phyloP scores from a whole-genome alignment of 2,329 filamentous ascomycete genomes.

The Piedraia hortae region DNA sequence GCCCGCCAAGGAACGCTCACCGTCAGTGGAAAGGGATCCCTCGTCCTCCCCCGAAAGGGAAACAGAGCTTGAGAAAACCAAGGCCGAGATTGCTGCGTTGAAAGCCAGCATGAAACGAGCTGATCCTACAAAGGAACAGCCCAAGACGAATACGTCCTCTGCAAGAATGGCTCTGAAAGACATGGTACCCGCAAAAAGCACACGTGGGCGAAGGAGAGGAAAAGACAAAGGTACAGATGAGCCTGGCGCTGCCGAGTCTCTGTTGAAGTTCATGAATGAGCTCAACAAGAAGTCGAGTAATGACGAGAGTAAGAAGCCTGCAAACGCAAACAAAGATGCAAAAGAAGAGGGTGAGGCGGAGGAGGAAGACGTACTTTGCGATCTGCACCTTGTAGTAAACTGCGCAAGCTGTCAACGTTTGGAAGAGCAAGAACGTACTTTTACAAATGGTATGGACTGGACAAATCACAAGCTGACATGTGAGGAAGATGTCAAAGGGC shows the following conservation, averaged over 20 bases:
- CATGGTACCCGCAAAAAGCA: conserved; percentile 46
- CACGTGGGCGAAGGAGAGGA: conserved; percentile 40
- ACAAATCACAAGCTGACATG: too few species aligned
- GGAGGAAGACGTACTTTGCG: conserved; percentile 59
- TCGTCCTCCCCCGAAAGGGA: too few species aligned
- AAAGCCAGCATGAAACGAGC: conserved; percentile 59
- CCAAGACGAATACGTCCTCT: not conserved
- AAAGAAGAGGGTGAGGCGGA: too few species aligned
- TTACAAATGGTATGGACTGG: too few species aligned
- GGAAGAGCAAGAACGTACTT: too few species aligned
- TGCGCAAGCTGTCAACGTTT: too few species aligned
- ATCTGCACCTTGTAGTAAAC: conserved; percentile 84
- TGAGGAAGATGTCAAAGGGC: too few species aligned
- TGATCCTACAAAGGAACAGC: conserved; percentile 22
- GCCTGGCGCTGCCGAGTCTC: conserved; percentile 34
- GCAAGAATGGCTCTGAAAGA: conserved; percentile 37
- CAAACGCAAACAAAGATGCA: too few species aligned
- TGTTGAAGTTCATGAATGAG: conserved; percentile 36
- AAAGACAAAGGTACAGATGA: conserved; percentile 23
- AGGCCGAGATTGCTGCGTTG: conserved; percentile 53
- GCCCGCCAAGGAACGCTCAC: too few species aligned
- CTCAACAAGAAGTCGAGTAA: too few species aligned
- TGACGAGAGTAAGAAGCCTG: too few species aligned
- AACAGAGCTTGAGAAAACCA: conserved; percentile 26
- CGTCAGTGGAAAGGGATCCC: too few species aligned